Base-by-base conservation (phyloP, 2,329 filamentous ascomycete species). In the Epichloe brachyelytri region DNA sequence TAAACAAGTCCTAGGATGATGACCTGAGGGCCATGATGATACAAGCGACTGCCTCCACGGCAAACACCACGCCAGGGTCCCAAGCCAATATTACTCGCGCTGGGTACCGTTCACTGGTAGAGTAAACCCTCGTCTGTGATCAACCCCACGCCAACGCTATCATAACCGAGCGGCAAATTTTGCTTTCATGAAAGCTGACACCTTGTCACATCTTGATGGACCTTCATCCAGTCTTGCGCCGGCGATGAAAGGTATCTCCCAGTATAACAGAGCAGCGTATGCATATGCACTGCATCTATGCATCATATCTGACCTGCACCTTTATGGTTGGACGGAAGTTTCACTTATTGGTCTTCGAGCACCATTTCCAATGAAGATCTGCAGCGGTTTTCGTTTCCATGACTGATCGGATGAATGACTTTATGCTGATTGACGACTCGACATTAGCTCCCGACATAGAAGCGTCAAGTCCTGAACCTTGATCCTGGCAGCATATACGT, bases 321-420 rank as follows among this genome's bases (percentile, higher is more conserved):
- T 7, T 33, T 20, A 5, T 40, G n/a, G 38, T 11, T 10, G 17
- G 38, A 40, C 40, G 7, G 11, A 43, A 43, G 12, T 19, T 43
- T 17, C 19, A 43, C 5, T 5, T 4, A 43, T 39, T 34, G 39
- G 15, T 36, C 34, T 20, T 39, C n/a, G 26, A 34, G 33, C 39
- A 45, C 71, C 65, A 76, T 64, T 80, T 80, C 79, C 79, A 83
- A 59, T 78, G 69, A 36, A 82, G 68, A 60, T 78, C 75, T 20
- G 66, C 65, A 26, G 68, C 66, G 34, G 81, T 64, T 59, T 80
- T 80, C 41, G 67, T 62, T 55, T 82, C 75, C 62, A 86, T 69
- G 14, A 75, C 72, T 47, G 81, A 78, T 56, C 81, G 77, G 52
- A 86, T 72, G 61, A 86, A 82, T 19, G 71, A 69, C 59, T 74